These are phyloP conservation scores for Cryptosporidium meleagridis DNA, from an alignment of 169 alveolate genomes.

Conservation along the genomic window DNA sequence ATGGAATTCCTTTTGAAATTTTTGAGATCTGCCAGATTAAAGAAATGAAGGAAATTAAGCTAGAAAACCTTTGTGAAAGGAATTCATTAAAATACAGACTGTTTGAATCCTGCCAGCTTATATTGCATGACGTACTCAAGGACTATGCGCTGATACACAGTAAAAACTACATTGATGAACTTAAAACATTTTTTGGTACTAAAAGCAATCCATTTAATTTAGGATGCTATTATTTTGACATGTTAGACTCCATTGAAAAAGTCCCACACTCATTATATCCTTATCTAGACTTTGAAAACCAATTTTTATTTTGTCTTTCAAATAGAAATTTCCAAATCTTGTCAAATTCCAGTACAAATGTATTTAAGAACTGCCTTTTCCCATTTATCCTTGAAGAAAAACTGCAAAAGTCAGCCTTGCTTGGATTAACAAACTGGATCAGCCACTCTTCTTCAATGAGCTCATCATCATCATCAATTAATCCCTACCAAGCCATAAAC, in stretches of 20 bases:
- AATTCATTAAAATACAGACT: neutral
- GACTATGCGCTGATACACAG: constrained; percentile 26
- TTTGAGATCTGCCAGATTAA: constrained; percentile 27
- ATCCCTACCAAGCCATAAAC: constrained; percentile 13
- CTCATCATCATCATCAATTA: constrained; percentile 21
- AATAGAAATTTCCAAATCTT: constrained; percentile 56
- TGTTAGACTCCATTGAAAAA: constrained; percentile 33
- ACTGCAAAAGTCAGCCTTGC: constrained; percentile 6
- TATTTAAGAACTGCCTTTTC: constrained; percentile 15
- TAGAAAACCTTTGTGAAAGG: neutral
- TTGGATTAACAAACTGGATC: constrained; percentile 57
- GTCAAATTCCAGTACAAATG: neutral
- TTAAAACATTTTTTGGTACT: constrained; percentile 26
- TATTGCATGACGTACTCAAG: constrained; percentile 1
- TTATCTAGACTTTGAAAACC: constrained; percentile 50
- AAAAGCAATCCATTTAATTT: constrained; percentile 21
- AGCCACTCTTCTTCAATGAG: constrained; percentile 7
- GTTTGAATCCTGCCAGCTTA: neutral
- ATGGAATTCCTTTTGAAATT: constrained; percentile 62
- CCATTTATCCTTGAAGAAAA: constrained; percentile 20
- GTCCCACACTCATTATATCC: constrained; percentile 42
- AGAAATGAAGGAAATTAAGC: neutral
- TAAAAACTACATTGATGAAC: neutral
- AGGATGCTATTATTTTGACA: constrained; percentile 38
- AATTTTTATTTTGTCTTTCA: constrained; percentile 19